Percentiles rank a stretch among this genome's conserved stretches.
Conservation (phyloP, 176 grass and related monocot species). For the Raddia guianensis region DNA sequence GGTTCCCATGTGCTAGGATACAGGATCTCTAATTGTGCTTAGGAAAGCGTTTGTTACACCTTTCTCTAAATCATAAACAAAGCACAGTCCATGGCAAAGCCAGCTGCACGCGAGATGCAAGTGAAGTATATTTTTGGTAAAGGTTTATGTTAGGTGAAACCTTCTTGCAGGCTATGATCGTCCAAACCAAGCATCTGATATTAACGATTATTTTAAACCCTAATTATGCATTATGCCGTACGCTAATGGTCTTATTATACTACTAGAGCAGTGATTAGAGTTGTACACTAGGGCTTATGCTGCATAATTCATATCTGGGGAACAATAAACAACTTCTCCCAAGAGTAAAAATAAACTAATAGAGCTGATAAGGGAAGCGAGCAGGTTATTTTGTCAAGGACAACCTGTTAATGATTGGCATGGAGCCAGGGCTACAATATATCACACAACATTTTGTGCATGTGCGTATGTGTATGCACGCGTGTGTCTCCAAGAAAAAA, state of each 20-base stretch:
- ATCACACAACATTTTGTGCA: constrained; percentile 52
- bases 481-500: constrained; percentile 31
- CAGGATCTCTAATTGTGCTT: constrained; percentile 63
- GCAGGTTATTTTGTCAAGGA: constrained; percentile 48
- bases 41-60: constrained; percentile 60
- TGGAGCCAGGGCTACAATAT: constrained; percentile 47
- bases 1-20: constrained; percentile 62
- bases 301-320: constrained; percentile 52
- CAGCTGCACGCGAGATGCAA: constrained; percentile 63
- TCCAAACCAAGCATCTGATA: constrained; percentile 26
- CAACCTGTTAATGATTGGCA: constrained; percentile 75
- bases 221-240: constrained; percentile 50
- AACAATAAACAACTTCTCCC: constrained; percentile 57
- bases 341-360: constrained; percentile 46
- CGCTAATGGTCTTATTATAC: constrained; percentile 65
- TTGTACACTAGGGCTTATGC: constrained; percentile 49
- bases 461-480: constrained; percentile 39
- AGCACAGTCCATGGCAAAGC: constrained; percentile 49
- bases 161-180: constrained; percentile 52
- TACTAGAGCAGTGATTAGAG: constrained; percentile 39
- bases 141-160: constrained; percentile 68
- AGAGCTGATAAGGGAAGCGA: constrained; percentile 46
- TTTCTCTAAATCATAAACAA: constrained; percentile 67
- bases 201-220: constrained; percentile 44
- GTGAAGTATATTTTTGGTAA: constrained; percentile 65